These are phyloP conservation scores for Sclerotinia minor DNA, from an alignment of 2,329 filamentous ascomycete genomes.

Conservation along the genomic window DNA sequence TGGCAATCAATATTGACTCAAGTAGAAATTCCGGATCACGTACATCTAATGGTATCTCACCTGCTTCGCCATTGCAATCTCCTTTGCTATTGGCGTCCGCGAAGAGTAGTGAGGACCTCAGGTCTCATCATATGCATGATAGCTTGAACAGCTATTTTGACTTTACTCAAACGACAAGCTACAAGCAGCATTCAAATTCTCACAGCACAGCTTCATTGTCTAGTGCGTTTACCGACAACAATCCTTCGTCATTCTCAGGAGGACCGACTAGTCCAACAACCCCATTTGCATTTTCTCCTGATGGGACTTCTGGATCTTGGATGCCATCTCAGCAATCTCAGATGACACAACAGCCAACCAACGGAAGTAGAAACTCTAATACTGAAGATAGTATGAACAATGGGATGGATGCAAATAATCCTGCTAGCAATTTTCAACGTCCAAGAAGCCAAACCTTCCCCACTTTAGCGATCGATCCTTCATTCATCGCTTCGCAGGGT, in stretches of 20 bases:
- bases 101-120: slow-evolving; percentile 65
- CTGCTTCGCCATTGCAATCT: slow-evolving; percentile 69
- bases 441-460: slow-evolving; percentile 89
- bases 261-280: slow-evolving; percentile 72
- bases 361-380: slow-evolving; percentile 10
- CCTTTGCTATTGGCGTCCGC: slow-evolving; percentile 70
- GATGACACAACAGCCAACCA: slow-evolving; percentile 43
- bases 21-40: slow-evolving; percentile 57
- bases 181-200: slow-evolving; percentile 64
- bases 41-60: slow-evolving; percentile 68
- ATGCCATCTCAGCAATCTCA: slow-evolving; percentile 53
- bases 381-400: slow-evolving; percentile 12
- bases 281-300: slow-evolving; percentile 73
- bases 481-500: slow-evolving; percentile 51
- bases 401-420: slow-evolving; percentile 23
- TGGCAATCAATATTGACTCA: slow-evolving; percentile 56
- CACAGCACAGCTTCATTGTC: slow-evolving; percentile 67
- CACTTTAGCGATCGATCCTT: slow-evolving; percentile 61
- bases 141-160: slow-evolving; percentile 59
- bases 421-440: slow-evolving; percentile 57
- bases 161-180: slow-evolving; percentile 52
- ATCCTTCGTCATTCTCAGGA: slow-evolving; percentile 67
- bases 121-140: slow-evolving; percentile 47
- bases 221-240: slow-evolving; percentile 65
- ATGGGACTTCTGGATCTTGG: slow-evolving; percentile 69